Percentiles rank a stretch among this genome's conserved stretches.
These are phyloP conservation scores for Alliaria petiolata DNA, from an alignment of 345 rosid species.

Conservation along the genomic window DNA sequence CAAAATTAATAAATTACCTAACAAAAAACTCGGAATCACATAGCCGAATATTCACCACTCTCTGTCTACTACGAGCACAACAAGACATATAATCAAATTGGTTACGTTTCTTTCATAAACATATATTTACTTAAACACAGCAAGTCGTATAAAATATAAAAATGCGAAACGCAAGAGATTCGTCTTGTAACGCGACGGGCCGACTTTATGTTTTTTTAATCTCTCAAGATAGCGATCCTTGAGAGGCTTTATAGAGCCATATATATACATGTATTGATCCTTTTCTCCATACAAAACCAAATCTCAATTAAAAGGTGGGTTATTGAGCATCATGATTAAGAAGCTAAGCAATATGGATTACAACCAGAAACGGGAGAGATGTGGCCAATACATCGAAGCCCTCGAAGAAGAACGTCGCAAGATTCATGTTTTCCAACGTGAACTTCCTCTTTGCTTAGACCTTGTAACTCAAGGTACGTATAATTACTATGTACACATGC, in stretches of 20 bases:
- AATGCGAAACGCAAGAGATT: slow-evolving; percentile 43
- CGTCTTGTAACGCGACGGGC: slow-evolving; percentile 79
- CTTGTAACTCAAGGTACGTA: slow-evolving; percentile 80
- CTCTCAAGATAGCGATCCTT: slow-evolving; percentile 15
- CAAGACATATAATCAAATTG: slow-evolving; percentile 21
- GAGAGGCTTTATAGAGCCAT: slow-evolving; percentile 3
- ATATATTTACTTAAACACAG: not conserved
- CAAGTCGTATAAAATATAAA: not conserved
- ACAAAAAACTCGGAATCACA: slow-evolving; percentile 14
- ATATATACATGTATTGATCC: slow-evolving; percentile 8
- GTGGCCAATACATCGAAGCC: slow-evolving; percentile 61
- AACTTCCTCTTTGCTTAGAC: slow-evolving; percentile 90
- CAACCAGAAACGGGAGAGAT: slow-evolving; percentile 48
- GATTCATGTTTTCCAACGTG: slow-evolving; percentile 87
- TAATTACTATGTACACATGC: not conserved
- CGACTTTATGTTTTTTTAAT: slow-evolving; percentile 43
- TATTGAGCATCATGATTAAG: slow-evolving; percentile 16
- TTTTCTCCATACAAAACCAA: slow-evolving; percentile 2
- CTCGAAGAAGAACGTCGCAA: slow-evolving; percentile 86
- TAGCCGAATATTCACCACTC: slow-evolving; percentile 35
- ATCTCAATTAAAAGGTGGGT: slow-evolving; percentile 2
- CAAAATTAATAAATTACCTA: not conserved
- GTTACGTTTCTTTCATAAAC: slow-evolving; percentile 1
- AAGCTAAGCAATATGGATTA: slow-evolving; percentile 39
- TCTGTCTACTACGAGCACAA: slow-evolving; percentile 18